These are phyloP conservation scores for Scutellaria barbata DNA, from an alignment of 257 asterid species.

Conservation along the genomic window DNA sequence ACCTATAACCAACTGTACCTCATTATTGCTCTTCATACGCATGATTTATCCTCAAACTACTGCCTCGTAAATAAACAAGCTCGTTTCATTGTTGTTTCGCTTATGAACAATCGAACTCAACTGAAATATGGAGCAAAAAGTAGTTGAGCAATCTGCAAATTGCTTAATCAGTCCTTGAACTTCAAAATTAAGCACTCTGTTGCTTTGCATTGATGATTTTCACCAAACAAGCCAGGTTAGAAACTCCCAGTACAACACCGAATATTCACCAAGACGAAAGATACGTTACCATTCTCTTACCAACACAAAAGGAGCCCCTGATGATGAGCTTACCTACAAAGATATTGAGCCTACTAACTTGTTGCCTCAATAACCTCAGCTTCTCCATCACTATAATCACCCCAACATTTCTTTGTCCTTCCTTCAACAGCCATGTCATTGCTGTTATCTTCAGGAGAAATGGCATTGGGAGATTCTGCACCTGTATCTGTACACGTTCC, in stretches of 20 bases:
- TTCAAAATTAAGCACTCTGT: conserved; percentile 2
- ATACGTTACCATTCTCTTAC: conserved; percentile 12
- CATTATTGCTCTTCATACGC: conserved; percentile 19
- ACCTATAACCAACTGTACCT: conserved; percentile 15
- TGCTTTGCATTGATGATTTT: conserved; percentile 35
- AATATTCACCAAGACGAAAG: conserved; percentile 28
- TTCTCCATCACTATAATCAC: conserved; percentile 84
- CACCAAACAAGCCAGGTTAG: conserved; percentile 36
- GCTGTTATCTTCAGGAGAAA: conserved; percentile 42
- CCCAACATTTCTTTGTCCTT: conserved; percentile 63
- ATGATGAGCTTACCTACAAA: conserved; percentile 18
- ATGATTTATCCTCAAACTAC: conserved; percentile 3
- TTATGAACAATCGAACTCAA: conserved; percentile 9
- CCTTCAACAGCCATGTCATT: conserved; percentile 41
- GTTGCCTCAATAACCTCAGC: conserved; percentile 55
- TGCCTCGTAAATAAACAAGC: conserved; percentile 19
- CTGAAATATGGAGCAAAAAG: not conserved
- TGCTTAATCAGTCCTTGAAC: conserved; percentile 1
- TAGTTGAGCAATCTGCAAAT: conserved; percentile 13
- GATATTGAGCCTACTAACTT: conserved; percentile 40
- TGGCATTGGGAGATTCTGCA: conserved; percentile 37
- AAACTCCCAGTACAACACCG: conserved; percentile 23
- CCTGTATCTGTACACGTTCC: conserved; percentile 39
- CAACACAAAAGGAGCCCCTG: not conserved
- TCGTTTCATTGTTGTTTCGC: not conserved